phyloP scores from a whole-genome alignment of 2,329 filamentous ascomycete genomes.

The Leptographium procerum region DNA sequence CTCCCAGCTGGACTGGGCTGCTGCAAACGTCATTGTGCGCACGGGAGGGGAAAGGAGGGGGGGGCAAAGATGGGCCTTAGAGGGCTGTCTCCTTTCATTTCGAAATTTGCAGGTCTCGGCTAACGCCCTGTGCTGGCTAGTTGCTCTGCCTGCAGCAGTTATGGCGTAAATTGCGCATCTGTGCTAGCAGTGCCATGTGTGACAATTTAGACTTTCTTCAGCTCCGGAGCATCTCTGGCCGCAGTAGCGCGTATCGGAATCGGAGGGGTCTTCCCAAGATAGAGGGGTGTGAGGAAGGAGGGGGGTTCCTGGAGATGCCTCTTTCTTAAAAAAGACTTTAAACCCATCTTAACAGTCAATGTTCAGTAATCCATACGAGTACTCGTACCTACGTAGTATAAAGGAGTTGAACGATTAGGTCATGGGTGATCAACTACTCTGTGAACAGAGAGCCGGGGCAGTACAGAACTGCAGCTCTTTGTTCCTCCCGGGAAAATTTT shows the following conservation, averaged over 20 bases:
- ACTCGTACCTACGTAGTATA: not conserved
- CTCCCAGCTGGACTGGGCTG: not conserved
- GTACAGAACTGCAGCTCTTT: not conserved
- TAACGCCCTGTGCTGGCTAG: not conserved
- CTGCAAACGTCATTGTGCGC: not conserved
- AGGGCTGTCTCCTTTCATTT: not conserved
- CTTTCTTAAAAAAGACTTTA: not conserved
- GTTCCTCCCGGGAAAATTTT: not conserved
- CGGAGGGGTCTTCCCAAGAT: not conserved
- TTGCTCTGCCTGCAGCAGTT: not conserved
- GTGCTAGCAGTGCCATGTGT: not conserved
- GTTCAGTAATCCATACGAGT: not conserved
- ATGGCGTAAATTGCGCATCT: not conserved
- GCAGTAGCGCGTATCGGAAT: not conserved
- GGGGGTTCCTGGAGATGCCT: not conserved
- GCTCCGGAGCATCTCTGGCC: not conserved
- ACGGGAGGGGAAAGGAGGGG: not conserved
- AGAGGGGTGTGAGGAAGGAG: too few species aligned
- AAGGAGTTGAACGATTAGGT: not conserved
- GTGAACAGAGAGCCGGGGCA: not conserved
- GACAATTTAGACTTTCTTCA: slow-evolving; percentile 1
- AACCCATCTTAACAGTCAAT: not conserved
- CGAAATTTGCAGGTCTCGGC: not conserved
- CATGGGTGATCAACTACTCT: too few species aligned
- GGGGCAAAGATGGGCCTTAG: not conserved